phyloP scores from a whole-genome alignment of 176 grass and related monocot genomes.

The Chloris gayana region DNA sequence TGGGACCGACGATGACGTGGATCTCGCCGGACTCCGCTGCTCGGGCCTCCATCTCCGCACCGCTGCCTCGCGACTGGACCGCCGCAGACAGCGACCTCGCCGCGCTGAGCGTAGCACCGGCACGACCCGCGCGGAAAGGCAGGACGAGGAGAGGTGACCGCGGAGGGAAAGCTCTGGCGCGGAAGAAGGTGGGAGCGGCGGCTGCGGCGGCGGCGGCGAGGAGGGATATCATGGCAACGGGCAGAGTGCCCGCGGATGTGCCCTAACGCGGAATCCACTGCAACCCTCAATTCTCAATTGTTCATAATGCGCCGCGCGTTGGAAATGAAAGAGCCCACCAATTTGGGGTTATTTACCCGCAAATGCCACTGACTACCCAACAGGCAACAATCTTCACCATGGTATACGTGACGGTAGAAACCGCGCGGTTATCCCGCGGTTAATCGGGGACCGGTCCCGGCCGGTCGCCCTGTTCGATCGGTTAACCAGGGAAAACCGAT shows the following conservation, averaged over 20 bases:
- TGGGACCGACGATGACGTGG: constrained; percentile 85
- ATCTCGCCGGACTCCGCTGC: constrained; percentile 64
- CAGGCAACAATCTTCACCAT: too few relatives aligned
- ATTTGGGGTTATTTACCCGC: too few relatives aligned
- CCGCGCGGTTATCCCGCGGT: too few relatives aligned
- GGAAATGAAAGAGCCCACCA: too few relatives aligned
- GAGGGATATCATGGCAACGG: constrained; percentile 69
- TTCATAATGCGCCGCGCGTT: too few relatives aligned
- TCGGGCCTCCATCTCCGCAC: constrained; percentile 26
- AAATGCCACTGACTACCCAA: too few relatives aligned
- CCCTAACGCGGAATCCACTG: too few relatives aligned
- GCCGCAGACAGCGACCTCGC: constrained; percentile 31
- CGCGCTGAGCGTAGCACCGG: not conserved
- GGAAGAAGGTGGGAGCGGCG: constrained; percentile 34
- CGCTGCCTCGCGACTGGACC: not conserved
- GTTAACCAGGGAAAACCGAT: too few relatives aligned
- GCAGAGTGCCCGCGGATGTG: not conserved
- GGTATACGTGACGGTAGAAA: too few relatives aligned
- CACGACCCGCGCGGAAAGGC: constrained; percentile 8
- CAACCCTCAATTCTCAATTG: too few relatives aligned
- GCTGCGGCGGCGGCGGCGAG: constrained; percentile 47
- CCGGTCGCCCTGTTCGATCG: too few relatives aligned
- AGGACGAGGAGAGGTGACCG: constrained; percentile 5
- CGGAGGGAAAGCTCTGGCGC: not conserved
- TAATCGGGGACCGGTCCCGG: too few relatives aligned